A percentile compares a stretch with the other conserved stretches of the same genome.
These are phyloP conservation scores for Penicillium goetzii DNA, from an alignment of 495 filamentous ascomycete genomes.

Conservation along the genomic window DNA sequence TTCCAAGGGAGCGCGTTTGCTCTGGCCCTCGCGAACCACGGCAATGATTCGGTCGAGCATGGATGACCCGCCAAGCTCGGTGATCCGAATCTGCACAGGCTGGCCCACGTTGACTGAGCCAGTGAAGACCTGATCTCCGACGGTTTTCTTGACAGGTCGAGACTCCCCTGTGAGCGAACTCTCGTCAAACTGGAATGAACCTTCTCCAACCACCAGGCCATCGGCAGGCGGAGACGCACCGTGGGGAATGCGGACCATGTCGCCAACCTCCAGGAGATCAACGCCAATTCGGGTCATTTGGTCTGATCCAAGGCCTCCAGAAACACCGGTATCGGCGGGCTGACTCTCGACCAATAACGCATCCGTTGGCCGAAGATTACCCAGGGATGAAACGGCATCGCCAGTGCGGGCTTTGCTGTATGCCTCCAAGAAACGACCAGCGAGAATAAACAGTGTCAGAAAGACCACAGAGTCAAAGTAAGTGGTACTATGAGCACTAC, in stretches of 20 bases:
- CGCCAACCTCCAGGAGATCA: slow-evolving; percentile 84
- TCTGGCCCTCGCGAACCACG: slow-evolving; percentile 90
- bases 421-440: slow-evolving; percentile 80
- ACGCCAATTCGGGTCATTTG: slow-evolving; percentile 54
- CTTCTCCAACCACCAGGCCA: slow-evolving; percentile 64
- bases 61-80: slow-evolving; percentile 72
- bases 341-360: slow-evolving; percentile 64
- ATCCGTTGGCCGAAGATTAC: slow-evolving; percentile 77
- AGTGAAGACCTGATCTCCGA: slow-evolving; percentile 75
- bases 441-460: slow-evolving; percentile 86
- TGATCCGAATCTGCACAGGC: slow-evolving; percentile 70
- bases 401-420: slow-evolving; percentile 93
- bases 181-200: slow-evolving; percentile 78
- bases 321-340: not conserved
- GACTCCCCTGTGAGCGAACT: slow-evolving; percentile 92
- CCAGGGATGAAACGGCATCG: slow-evolving; percentile 80
- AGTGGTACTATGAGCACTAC: slow-evolving; percentile 57
- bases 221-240: slow-evolving; percentile 87
- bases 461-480: slow-evolving; percentile 98
- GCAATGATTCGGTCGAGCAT: slow-evolving; percentile 93
- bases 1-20: slow-evolving; percentile 83
- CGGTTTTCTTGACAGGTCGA: slow-evolving; percentile 67
- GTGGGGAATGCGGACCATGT: slow-evolving; percentile 74
- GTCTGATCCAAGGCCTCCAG: slow-evolving; percentile 19
- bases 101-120: slow-evolving; percentile 84